Evolutionary conservation across 495 filamentous ascomycete genomes (phyloP).

Genomic region (Articulospora tetracladia): DNA sequence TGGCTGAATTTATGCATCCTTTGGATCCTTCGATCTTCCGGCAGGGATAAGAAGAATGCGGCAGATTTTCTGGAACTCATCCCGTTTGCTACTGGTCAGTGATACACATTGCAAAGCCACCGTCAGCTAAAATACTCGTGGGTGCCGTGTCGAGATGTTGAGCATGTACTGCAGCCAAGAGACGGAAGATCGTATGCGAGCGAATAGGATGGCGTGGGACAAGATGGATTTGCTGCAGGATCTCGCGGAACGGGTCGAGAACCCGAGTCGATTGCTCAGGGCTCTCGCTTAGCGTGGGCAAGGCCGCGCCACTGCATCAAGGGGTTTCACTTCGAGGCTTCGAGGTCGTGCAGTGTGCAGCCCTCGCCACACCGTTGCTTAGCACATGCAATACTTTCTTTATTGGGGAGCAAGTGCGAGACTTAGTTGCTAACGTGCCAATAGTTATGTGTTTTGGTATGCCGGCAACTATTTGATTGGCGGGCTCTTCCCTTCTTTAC

Average conservation of each 20-base stretch:
- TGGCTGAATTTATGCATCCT: background rate
- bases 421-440: background rate
- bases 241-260: background rate
- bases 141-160: background rate
- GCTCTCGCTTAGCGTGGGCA: background rate
- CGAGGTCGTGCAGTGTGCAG: background rate
- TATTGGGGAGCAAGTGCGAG: background rate
- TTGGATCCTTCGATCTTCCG: background rate
- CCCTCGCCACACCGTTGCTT: background rate
- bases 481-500: background rate
- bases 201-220: background rate
- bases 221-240: background rate
- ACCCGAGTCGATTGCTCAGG: background rate
- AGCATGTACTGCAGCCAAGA: background rate
- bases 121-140: background rate
- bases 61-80: background rate
- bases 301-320: background rate
- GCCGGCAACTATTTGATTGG: background rate
- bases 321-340: background rate
- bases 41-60: background rate
- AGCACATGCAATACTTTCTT: background rate
- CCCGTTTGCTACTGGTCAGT: background rate
- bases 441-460: background rate
- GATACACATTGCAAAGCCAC: background rate
- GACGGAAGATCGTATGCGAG: background rate